Evolutionary conservation across 1,139 yeast genomes (phyloP).

Genomic region (Maudiozyma humilis): DNA sequence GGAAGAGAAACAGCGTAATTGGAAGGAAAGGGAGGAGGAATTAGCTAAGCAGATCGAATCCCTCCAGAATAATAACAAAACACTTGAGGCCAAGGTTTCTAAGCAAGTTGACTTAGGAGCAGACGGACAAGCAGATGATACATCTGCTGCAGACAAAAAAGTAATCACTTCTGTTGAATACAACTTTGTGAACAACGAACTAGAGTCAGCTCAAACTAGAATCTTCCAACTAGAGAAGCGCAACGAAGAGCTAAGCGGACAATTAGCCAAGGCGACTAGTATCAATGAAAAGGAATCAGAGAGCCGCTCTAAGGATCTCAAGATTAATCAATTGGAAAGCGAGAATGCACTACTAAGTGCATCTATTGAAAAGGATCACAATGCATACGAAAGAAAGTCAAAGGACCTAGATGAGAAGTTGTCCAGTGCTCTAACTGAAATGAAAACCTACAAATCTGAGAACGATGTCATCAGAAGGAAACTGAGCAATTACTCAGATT

Average conservation of each 20-base stretch:
- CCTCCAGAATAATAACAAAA: slow-evolving; percentile 39
- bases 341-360: slow-evolving; percentile 61
- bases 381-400: slow-evolving; percentile 29
- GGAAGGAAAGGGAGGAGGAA: slow-evolving; percentile 46
- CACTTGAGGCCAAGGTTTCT: slow-evolving; percentile 47
- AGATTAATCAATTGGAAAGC: slow-evolving; percentile 51
- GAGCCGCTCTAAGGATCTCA: slow-evolving; percentile 34
- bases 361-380: slow-evolving; percentile 44
- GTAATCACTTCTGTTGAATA: slow-evolving; percentile 30
- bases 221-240: slow-evolving; percentile 66
- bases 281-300: slow-evolving; percentile 29
- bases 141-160: slow-evolving; percentile 6
- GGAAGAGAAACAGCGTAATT: slow-evolving; percentile 56
- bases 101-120: slow-evolving; percentile 38
- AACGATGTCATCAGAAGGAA: slow-evolving; percentile 41
- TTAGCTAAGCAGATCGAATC: slow-evolving; percentile 38
- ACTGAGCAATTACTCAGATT: slow-evolving; percentile 46
- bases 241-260: slow-evolving; percentile 64
- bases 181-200: slow-evolving; percentile 63
- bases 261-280: slow-evolving; percentile 41
- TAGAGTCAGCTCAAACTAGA: slow-evolving; percentile 63
- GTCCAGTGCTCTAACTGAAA: slow-evolving; percentile 38
- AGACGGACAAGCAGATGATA: slow-evolving; percentile 15
- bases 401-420: slow-evolving; percentile 34
- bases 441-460: slow-evolving; percentile 43